A percentile compares a stretch with the other conserved stretches of the same genome.
Evolutionary conservation across 352 stramenopile species (phyloP).

Genomic region (Globisporangium camurandrum): DNA sequence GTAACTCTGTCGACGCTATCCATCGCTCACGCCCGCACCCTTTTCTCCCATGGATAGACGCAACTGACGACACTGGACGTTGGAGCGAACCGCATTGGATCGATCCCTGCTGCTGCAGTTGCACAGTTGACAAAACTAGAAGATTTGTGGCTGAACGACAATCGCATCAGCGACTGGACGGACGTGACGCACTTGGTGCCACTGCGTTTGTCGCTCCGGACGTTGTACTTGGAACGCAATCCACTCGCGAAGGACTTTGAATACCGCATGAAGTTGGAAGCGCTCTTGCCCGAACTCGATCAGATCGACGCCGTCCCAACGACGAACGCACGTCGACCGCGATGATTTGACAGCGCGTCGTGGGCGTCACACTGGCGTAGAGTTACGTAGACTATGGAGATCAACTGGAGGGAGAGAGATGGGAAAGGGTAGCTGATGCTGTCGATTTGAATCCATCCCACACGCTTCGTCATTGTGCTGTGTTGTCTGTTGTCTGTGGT

Average conservation of each 20-base stretch:
- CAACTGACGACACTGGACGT: constrained; percentile 62
- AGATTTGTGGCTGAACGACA: constrained; percentile 81
- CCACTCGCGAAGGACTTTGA: constrained; percentile 90
- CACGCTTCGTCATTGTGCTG: neutral
- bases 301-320: constrained; percentile 92
- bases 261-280: constrained; percentile 91
- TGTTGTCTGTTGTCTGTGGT: neutral
- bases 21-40: too few relatives aligned
- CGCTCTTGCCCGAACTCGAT: constrained; percentile 84
- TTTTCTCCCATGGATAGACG: constrained; percentile 30
- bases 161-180: constrained; percentile 47
- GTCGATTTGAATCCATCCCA: neutral
- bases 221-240: constrained; percentile 96
- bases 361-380: too few relatives aligned
- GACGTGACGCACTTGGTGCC: constrained; percentile 66
- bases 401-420: too few relatives aligned
- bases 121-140: constrained; percentile 31
- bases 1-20: neutral
- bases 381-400: too few relatives aligned
- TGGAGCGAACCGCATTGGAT: constrained; percentile 75
- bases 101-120: constrained; percentile 38
- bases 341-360: too few relatives aligned
- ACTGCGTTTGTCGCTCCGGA: constrained; percentile 76
- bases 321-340: constrained; percentile 36
- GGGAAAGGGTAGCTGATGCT: neutral